Evolutionary conservation across 805 yeast genomes (phyloP), one percentile per base, ranked within the genome.

Genomic region (Candida glaebosa): DNA sequence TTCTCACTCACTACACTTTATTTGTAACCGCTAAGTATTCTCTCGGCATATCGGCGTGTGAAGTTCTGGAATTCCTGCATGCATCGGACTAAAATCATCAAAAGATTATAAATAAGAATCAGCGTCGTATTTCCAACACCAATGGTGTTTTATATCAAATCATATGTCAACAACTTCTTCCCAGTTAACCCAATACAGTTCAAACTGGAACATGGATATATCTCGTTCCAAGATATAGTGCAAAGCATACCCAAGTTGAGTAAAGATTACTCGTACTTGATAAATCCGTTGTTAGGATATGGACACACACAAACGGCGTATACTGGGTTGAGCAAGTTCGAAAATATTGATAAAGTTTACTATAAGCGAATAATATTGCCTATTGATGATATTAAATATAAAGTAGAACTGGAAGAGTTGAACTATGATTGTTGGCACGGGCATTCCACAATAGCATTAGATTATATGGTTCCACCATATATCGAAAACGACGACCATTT

Each of bases 291-390:
- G 10, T 56, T 77, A 4, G 59, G 72, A 39, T 68, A 69, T 34
- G 81, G 81, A 18, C 71, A 72, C 34, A 48, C 71, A 17, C 82
- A 78, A 54, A 73, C 78, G 3, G 64, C 78, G 12, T 76, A 73
- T 48, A 59, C 75, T 2, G 72, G 75, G 1, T 50, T 72, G 30
- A 67, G 67, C 34, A 70, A 73, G 48, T 72, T 65, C 42, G 70
- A 71, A 5, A 47, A 60, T 22, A 50, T 53, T 14, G 76, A 71
- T 47, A 61, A 61, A 22, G 70, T 78, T 2, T 56, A 63, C 52
- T 78, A 73, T 48, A 76, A 73, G 33, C 57, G 82, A 40, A 57
- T 68, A 22, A 50, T 76, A 4, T 51, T 76, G 18, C 46, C 44
- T 4, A 58, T 68, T 16, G 65, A 60, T 35, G 47, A 54, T 31